These are phyloP conservation scores for Pythium dissimile DNA, from an alignment of 352 stramenopile species.

Conservation along the genomic window DNA sequence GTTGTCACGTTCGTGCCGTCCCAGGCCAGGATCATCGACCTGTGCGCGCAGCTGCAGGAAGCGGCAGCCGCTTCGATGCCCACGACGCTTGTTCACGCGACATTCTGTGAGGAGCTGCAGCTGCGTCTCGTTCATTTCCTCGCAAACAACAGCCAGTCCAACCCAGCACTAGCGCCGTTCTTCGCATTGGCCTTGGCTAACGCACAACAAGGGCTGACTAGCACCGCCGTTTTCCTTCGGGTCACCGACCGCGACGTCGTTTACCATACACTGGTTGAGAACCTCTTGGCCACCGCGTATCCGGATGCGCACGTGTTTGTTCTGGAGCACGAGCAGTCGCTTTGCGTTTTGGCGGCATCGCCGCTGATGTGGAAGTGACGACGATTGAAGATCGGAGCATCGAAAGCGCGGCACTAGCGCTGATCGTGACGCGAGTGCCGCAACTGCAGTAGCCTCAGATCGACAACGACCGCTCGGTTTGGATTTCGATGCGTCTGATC, in stretches of 20 bases:
- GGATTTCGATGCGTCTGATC: not conserved
- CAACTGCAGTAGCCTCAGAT: too few relatives aligned
- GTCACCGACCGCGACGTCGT: not conserved
- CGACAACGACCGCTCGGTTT: not conserved
- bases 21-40: not conserved
- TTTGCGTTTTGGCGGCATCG: not conserved
- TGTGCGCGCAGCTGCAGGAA: not conserved
- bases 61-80: not conserved
- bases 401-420: too few relatives aligned
- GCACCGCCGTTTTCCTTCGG: not conserved
- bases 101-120: not conserved
- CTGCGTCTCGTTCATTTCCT: not conserved
- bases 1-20: too few relatives aligned
- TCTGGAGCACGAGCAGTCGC: not conserved
- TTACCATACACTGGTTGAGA: not conserved
- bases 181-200: not conserved
- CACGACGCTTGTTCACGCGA: not conserved
- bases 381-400: not conserved
- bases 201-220: not conserved
- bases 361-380: not conserved
- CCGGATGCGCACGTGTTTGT: not conserved
- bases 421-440: too few relatives aligned
- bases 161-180: not conserved
- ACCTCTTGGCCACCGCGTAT: not conserved
- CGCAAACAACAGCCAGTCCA: not conserved